These are phyloP conservation scores for Choiromyces venosus DNA, from an alignment of 495 filamentous ascomycete genomes.

Conservation along the genomic window DNA sequence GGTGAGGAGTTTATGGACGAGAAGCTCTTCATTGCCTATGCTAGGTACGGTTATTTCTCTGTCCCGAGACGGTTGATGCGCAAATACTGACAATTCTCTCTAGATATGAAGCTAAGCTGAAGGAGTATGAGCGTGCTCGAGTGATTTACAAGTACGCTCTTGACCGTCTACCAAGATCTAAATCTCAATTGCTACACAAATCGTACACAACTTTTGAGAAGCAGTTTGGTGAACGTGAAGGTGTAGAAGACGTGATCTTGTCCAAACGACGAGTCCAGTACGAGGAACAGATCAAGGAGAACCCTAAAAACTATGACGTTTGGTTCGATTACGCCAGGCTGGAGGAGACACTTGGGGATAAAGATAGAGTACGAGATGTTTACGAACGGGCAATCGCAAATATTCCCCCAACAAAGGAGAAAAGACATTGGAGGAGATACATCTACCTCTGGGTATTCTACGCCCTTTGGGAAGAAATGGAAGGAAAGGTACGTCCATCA, in stretches of 20 bases:
- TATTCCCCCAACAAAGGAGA: conserved; percentile 90
- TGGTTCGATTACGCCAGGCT: conserved; percentile 95
- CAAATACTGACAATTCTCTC: conserved; percentile 6
- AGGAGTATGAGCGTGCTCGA: conserved; percentile 90
- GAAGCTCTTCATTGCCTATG: conserved; percentile 86
- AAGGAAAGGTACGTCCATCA: conserved; percentile 51
- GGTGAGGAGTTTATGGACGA: conserved; percentile 97
- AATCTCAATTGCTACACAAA: conserved; percentile 78
- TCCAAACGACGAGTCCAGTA: conserved; percentile 93
- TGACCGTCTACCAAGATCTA: conserved; percentile 81
- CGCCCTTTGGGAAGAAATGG: conserved; percentile 87
- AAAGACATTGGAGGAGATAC: conserved; percentile 93
- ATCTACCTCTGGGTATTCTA: conserved; percentile 99
- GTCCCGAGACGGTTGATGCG: not conserved
- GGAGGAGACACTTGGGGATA: conserved; percentile 75
- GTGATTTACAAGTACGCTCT: conserved; percentile 96
- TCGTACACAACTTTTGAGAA: conserved; percentile 97
- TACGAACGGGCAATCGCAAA: conserved; percentile 97
- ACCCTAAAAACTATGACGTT: conserved; percentile 85
- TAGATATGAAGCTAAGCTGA: conserved; percentile 78
- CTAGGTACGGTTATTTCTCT: conserved; percentile 46
- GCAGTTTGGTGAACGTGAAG: conserved; percentile 89
- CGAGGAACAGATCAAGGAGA: conserved; percentile 87
- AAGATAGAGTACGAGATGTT: conserved; percentile 77
- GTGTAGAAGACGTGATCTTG: conserved; percentile 89